Base-by-base conservation (phyloP, 2,329 filamentous ascomycete species). In the Aspergillus novofumigatus region DNA sequence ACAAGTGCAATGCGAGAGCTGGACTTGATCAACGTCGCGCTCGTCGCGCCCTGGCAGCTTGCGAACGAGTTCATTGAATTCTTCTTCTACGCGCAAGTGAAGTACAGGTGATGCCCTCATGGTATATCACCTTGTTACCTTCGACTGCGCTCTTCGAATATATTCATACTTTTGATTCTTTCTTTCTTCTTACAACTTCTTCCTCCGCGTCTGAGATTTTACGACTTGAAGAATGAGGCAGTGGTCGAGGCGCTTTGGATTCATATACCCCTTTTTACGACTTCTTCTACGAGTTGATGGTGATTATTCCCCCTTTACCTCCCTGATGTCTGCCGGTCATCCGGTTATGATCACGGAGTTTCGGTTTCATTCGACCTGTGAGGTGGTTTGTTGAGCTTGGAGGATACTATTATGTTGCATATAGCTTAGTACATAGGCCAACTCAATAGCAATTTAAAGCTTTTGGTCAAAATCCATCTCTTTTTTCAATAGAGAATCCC, bases 231-330 rank as follows among this genome's bases (percentile, higher is more conserved):
- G 55, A 41, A 38, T 49, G 32, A 47, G 45, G 42, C 32, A 49
- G 53, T 55, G 49, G 57, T 44, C 52, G 49, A 59, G 56, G 59
- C 62, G 60, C 59, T 64, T 66, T 62, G 62, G 50, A 61, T 63
- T 64, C 61, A 51, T 57, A 56, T 45, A 45, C 51, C 42, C 48
- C 48, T 51, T 57, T 59, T 64, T 69, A 72, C 56, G 62, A 65
- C 52, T 64, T 67, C 63, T 60, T 62, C 62, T 53, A 74, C 56
- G 70, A 73, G 64, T 69, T 69, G 62, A 72, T 64, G 69, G 62
- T 64, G 61, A 56, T 61, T 61, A 59, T 63, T 56, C 59, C 23
- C 48, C 38, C 10, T 28, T 55, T 32, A 20, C n/a, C 44, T 51
- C 35, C 47, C 41, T 35, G 28, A 45, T 32, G 54, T 52, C 32